Conservation (phyloP, 495 filamentous ascomycete species). For the Daldinia loculata region DNA sequence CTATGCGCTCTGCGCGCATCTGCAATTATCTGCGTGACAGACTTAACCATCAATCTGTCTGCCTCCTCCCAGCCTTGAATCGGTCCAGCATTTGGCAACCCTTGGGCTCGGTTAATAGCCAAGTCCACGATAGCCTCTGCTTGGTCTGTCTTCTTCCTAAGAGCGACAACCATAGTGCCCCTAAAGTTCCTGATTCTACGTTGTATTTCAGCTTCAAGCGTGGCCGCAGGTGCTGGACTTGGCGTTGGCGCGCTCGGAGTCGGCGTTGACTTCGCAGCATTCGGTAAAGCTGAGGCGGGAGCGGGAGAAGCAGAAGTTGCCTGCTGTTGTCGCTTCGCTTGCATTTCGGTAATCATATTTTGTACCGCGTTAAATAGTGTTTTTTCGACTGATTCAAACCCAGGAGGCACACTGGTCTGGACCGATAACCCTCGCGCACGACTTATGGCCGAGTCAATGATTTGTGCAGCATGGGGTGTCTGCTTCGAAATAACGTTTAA, state of each 20-base stretch:
- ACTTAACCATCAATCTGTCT: conserved; percentile 46
- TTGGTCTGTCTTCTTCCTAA: conserved; percentile 45
- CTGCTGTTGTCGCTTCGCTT: conserved; percentile 37
- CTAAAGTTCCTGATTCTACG: conserved; percentile 42
- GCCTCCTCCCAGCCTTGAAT: conserved; percentile 48
- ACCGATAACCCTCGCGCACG: conserved; percentile 41
- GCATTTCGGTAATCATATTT: conserved; percentile 46
- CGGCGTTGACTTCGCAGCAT: conserved; percentile 26
- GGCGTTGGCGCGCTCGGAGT: conserved; percentile 36
- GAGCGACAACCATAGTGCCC: conserved; percentile 42
- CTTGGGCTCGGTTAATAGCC: conserved; percentile 46
- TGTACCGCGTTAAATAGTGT: conserved; percentile 42
- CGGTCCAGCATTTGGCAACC: conserved; percentile 37
- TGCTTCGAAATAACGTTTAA: conserved; percentile 38
- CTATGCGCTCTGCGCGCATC: conserved; percentile 42
- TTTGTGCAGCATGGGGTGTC: conserved; percentile 39
- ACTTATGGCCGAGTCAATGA: conserved; percentile 43
- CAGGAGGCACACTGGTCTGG: conserved; percentile 37
- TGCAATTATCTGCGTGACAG: conserved; percentile 45
- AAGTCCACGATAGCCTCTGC: conserved; percentile 45
- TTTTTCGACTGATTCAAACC: conserved; percentile 41
- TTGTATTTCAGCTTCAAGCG: conserved; percentile 44
- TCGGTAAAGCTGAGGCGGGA: conserved; percentile 7
- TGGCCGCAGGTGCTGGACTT: conserved; percentile 37
- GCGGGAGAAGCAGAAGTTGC: conserved; percentile 39